Evolutionary conservation across 164 flowering plant species (phyloP), one percentile per base, ranked within the genome.

Genomic region (Vitis riparia): DNA sequence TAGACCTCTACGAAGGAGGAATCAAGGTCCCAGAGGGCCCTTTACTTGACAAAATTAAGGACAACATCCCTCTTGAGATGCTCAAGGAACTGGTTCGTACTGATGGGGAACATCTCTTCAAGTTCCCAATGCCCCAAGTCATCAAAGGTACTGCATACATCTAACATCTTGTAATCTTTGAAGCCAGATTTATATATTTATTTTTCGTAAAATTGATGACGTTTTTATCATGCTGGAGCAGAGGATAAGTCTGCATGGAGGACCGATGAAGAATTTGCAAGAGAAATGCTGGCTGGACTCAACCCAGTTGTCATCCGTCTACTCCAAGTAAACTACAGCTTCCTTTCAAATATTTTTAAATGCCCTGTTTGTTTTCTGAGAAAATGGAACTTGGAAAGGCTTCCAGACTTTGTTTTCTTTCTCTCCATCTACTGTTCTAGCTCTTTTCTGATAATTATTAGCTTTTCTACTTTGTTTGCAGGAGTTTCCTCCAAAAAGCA

Each of bases 51-150:
- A 75, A 73, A 50, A 59, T 89, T 27, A 77, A 62, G 63, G 71
- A 77, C 0, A 58, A 72, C 47, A 71, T 88, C 16, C 93, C 93
- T 0, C 27, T 80, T 4, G 85, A 88, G 67, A 29, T 87, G 63
- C 51, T 86, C 27, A 83, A 79, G 74, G 86, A 82, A 62, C 76
- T 93, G 6, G 64, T 83, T 12, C 75, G 72, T 15, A 67, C 83
- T 2, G 90, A 86, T 61, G 91, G 87, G 8, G 81, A 79, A 75
- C 51, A 60, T 8, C 3, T 77, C 16, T 71, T 75, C 58, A 84
- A 86, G 62, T 93, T 74, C 51, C 97, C 97, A 32, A 48, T 80
- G 72, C 98, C 98, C 47, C 90, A 87, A 65, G 84, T 93, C 10
- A 86, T 93, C 57, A 59, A 84, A 85, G 95, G 98, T 91, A 74